These are phyloP conservation scores for Schizophyllum amplum DNA, from an alignment of 1,284 basidiomycete species.

Conservation along the genomic window DNA sequence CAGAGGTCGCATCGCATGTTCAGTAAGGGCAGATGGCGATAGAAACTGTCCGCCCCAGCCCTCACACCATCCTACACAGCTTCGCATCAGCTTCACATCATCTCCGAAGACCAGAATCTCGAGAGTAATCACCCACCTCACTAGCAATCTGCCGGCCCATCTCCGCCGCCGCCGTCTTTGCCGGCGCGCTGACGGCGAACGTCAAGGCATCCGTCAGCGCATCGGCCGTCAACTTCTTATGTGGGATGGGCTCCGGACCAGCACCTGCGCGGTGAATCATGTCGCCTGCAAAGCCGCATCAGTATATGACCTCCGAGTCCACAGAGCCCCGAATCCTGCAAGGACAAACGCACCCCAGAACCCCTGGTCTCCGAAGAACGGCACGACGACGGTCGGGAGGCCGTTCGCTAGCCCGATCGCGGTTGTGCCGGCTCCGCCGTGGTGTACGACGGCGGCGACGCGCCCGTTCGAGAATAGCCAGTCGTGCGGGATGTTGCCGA, in stretches of 20 bases:
- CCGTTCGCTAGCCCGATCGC: conserved; percentile 56
- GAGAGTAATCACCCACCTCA: conserved; percentile 30
- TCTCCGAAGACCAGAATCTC: neutral
- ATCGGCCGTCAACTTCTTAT: conserved; percentile 40
- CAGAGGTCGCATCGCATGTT: conserved; percentile 60
- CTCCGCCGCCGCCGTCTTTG: conserved; percentile 36
- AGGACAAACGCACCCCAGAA: conserved; percentile 30
- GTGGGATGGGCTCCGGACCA: conserved; percentile 52
- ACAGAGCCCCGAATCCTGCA: neutral
- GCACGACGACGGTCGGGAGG: conserved; percentile 56
- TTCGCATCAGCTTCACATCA: neutral
- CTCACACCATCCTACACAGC: conserved; percentile 38
- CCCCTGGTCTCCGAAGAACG: conserved; percentile 61
- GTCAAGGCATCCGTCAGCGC: conserved; percentile 46
- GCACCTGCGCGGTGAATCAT: conserved; percentile 60
- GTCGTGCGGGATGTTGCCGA: conserved; percentile 61
- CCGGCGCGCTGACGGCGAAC: conserved; percentile 33
- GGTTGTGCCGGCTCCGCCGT: conserved; percentile 63
- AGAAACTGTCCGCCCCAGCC: conserved; percentile 47
- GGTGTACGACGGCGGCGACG: conserved; percentile 59
- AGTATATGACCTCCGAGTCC: neutral
- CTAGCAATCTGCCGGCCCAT: conserved; percentile 45
- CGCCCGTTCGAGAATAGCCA: conserved; percentile 52
- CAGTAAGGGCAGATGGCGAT: conserved; percentile 48
- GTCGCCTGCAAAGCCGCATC: conserved; percentile 18